These are phyloP conservation scores for Mycena polygramma DNA, from an alignment of 768 basidiomycete species.

Conservation along the genomic window DNA sequence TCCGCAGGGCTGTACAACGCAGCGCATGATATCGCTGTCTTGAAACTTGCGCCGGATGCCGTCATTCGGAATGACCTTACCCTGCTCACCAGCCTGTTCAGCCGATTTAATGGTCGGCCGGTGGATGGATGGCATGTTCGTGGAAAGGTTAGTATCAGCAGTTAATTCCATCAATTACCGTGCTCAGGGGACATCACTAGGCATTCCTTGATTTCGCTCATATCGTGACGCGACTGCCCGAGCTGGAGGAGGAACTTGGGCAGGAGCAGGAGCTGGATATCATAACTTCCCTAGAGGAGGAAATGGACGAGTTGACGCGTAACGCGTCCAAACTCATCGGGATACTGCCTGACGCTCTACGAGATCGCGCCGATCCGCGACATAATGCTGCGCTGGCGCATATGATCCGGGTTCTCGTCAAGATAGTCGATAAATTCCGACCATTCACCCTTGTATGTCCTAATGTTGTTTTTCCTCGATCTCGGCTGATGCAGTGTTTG, in stretches of 20 bases:
- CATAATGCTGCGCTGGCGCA: slow-evolving; percentile 79
- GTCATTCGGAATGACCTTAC: slow-evolving; percentile 76
- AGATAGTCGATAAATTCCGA: slow-evolving; percentile 68
- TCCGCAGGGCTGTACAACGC: slow-evolving; percentile 75
- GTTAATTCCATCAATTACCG: slow-evolving; percentile 22
- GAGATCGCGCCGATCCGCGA: slow-evolving; percentile 67
- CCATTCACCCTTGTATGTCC: slow-evolving; percentile 68
- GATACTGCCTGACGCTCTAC: slow-evolving; percentile 76
- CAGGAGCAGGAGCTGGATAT: slow-evolving; percentile 23
- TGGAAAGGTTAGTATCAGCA: slow-evolving; percentile 74
- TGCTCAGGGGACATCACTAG: slow-evolving; percentile 49
- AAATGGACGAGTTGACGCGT: slow-evolving; percentile 68
- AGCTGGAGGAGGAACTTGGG: slow-evolving; percentile 52
- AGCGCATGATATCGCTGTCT: slow-evolving; percentile 88
- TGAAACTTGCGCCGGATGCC: slow-evolving; percentile 91
- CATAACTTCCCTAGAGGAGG: slow-evolving; percentile 42
- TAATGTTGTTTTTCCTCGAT: slow-evolving; percentile 3
- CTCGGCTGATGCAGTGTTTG: slow-evolving; percentile 29
- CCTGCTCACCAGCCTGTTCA: slow-evolving; percentile 78
- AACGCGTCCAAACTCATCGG: slow-evolving; percentile 75
- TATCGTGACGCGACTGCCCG: slow-evolving; percentile 71
- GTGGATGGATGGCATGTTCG: slow-evolving; percentile 86
- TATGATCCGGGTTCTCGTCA: slow-evolving; percentile 77
- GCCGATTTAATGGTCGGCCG: slow-evolving; percentile 66
- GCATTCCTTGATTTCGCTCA: slow-evolving; percentile 80